These are phyloP conservation scores for Trichoderma koningii DNA, from an alignment of 2,329 filamentous ascomycete species.

Conservation along the genomic window DNA sequence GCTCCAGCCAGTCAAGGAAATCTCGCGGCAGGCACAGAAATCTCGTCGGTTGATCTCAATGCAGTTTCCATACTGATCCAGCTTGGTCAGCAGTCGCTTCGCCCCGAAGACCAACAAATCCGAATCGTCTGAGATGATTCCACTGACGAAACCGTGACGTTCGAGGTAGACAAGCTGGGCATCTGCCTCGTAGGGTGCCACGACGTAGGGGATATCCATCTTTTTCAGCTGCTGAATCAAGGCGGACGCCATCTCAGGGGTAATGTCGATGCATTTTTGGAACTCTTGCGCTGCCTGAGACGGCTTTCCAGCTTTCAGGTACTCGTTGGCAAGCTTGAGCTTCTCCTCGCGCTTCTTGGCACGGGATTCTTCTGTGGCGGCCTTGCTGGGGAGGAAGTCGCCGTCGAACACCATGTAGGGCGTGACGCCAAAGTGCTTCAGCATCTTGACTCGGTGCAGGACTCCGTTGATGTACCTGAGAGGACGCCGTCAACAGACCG, in stretches of 20 bases:
- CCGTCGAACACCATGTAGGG: constrained; percentile 97
- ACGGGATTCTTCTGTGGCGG: constrained; percentile 77
- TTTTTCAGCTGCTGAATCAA: constrained; percentile 91
- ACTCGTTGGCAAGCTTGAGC: constrained; percentile 72
- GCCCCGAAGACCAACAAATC: constrained; percentile 95
- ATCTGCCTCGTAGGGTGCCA: constrained; percentile 96
- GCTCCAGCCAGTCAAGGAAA: constrained; percentile 88
- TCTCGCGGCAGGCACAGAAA: constrained; percentile 84
- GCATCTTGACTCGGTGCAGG: constrained; percentile 89
- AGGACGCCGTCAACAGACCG: constrained; percentile 8
- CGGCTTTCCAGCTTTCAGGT: constrained; percentile 78
- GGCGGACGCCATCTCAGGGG: constrained; percentile 89
- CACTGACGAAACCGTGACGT: constrained; percentile 76
- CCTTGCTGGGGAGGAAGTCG: constrained; percentile 91
- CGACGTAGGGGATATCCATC: constrained; percentile 78
- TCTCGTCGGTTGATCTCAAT: constrained; percentile 87
- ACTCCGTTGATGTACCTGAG: constrained; percentile 83
- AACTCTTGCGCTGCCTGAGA: constrained; percentile 81
- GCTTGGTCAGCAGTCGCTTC: constrained; percentile 85
- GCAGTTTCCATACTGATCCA: constrained; percentile 91
- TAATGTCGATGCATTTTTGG: constrained; percentile 94
- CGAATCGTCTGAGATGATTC: constrained; percentile 94
- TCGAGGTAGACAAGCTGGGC: constrained; percentile 96
- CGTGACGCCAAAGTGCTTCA: constrained; percentile 88
- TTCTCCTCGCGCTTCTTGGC: constrained; percentile 75